Conservation (phyloP, 768 basidiomycete genomes). For the Russula sp. region DNA sequence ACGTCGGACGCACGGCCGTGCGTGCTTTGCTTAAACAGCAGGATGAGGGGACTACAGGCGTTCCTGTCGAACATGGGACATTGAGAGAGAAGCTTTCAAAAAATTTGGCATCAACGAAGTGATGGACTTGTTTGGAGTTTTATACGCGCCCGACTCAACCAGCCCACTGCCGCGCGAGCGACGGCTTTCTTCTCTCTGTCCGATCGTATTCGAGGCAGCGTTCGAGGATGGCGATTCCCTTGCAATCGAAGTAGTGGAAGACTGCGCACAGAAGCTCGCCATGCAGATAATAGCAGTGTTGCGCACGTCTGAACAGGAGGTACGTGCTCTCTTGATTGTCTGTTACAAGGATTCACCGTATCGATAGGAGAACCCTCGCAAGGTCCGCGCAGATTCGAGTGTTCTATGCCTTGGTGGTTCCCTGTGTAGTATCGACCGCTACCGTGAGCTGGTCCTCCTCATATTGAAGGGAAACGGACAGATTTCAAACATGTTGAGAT, state of each 20-base stretch:
- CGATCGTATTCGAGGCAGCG: conserved; percentile 74
- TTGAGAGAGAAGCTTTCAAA: conserved; percentile 51
- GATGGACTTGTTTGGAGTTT: conserved; percentile 60
- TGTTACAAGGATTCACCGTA: neutral
- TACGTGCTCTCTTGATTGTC: neutral
- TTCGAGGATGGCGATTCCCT: conserved; percentile 66
- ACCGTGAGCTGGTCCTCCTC: conserved; percentile 54
- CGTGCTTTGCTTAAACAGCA: conserved; percentile 61
- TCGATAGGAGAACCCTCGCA: conserved; percentile 15
- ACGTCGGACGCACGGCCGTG: conserved; percentile 73
- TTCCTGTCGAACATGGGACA: conserved; percentile 16
- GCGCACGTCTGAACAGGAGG: conserved; percentile 31
- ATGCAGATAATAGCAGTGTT: conserved; percentile 57
- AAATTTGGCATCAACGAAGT: conserved; percentile 55
- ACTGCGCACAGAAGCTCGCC: conserved; percentile 53
- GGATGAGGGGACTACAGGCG: conserved; percentile 45
- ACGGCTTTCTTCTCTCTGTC: conserved; percentile 68
- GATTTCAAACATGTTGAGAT: conserved; percentile 63
- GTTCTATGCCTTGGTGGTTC: conserved; percentile 81
- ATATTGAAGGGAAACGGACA: conserved; percentile 57
- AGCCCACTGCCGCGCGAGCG: conserved; percentile 55
- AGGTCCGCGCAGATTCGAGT: conserved; percentile 51
- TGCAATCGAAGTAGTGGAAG: conserved; percentile 56
- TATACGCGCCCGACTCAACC: conserved; percentile 62
- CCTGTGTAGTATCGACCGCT: conserved; percentile 58